Evolutionary conservation across 208 protist genomes (phyloP), one percentile per base, ranked within the genome.

Genomic region (Phytomonas francai): DNA sequence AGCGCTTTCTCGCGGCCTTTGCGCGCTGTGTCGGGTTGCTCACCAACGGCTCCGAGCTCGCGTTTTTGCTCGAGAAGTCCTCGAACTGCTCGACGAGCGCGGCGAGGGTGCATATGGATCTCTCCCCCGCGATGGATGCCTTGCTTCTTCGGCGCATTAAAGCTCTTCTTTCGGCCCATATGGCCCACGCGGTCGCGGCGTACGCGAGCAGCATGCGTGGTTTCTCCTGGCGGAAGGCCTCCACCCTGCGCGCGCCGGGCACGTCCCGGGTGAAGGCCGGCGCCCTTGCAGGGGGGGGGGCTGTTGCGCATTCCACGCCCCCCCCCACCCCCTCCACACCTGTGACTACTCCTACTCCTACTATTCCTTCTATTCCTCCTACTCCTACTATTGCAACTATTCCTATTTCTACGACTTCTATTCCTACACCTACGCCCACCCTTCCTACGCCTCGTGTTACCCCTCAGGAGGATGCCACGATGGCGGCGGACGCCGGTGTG

Each of bases 11-110:
- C 12, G 49, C 70, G 6, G 66, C 57, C 67, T 78, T 91, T 56
- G 78, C 65, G 27, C 71, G 68, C 2, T 74, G 73, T 8, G 67
- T 92, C 5, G 65, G 72, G 34, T 75, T 71, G 19, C 67, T 95
- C n/a, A 78, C 80, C 16, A 95, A 83, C 76, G 82, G 81, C 51
- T 82, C 84, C 1, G 89, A 92, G 74, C 74, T 95, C 33, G 83
- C 83, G 14, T 68, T 88, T 27, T 76, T 95, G 30, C 72, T 84
- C 66, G 87, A 92, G 73, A 84, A 95, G 72, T 89, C 78, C 73
- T 51, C 59, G 57, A 82, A 65, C 45, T 79, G 77, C 65, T 73
- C 76, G 30, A 36, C 65, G 34, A 74, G 76, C 9, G 69, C 72
- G 28, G 77, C 74, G 5, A 65, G 75, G 63, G 74, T 86, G 49